phyloP scores from a whole-genome alignment of 2,329 filamentous ascomycete species.

The Ophiostoma montium region DNA sequence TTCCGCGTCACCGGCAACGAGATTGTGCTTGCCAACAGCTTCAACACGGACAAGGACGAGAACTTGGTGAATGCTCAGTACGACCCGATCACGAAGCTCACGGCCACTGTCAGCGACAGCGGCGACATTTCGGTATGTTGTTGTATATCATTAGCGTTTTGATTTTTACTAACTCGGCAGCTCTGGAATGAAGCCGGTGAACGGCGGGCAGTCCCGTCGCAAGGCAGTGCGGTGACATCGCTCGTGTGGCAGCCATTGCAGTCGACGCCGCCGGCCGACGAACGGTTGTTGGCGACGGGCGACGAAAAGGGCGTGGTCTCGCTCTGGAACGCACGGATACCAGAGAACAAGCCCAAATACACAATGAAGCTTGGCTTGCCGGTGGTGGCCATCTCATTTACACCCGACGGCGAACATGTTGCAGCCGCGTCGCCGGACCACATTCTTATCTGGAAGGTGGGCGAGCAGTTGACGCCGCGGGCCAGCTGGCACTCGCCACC shows the following conservation, averaged over 20 bases:
- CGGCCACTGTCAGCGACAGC: slow-evolving; percentile 45
- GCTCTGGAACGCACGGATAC: slow-evolving; percentile 45
- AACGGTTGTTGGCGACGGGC: slow-evolving; percentile 46
- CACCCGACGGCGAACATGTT: slow-evolving; percentile 48
- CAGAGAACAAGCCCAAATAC: slow-evolving; percentile 41
- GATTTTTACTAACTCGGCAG: not conserved
- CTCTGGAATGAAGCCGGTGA: not conserved
- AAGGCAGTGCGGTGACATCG: slow-evolving; percentile 2
- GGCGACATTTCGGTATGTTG: slow-evolving; percentile 20
- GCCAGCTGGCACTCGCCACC: slow-evolving; percentile 42
- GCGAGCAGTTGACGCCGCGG: slow-evolving; percentile 41
- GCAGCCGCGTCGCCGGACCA: slow-evolving; percentile 44
- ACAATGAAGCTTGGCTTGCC: slow-evolving; percentile 45
- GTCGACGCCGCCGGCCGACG: slow-evolving; percentile 25
- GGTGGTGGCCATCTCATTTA: slow-evolving; percentile 46
- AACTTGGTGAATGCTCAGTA: slow-evolving; percentile 41
- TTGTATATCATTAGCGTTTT: not conserved
- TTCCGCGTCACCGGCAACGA: slow-evolving; percentile 32
- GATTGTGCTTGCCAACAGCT: slow-evolving; percentile 33
- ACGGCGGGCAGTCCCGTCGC: slow-evolving; percentile 3
- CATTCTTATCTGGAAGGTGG: slow-evolving; percentile 52
- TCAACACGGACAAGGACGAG: slow-evolving; percentile 39
- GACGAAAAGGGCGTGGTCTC: slow-evolving; percentile 29
- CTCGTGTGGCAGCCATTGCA: slow-evolving; percentile 43
- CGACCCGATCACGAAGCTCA: slow-evolving; percentile 36